Evolutionary conservation across 148 eudicot species (phyloP), one percentile per base, ranked within the genome.

Genomic region (Nepenthes gracilis): DNA sequence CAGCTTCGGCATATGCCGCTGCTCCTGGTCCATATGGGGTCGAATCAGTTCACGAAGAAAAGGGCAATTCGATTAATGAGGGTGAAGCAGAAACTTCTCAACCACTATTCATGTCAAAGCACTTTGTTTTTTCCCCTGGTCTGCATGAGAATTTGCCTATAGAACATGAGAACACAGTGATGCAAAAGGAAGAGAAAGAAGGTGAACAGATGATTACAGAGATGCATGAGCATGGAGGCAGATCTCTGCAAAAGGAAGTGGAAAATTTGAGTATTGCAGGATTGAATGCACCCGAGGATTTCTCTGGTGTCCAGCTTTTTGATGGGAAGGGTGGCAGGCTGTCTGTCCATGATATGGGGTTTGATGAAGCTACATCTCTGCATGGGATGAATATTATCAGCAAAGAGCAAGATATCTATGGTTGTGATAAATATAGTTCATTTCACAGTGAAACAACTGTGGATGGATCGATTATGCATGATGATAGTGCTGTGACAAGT

Each of bases 1-100:
- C 97, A 5, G 86, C 95, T 63, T 90, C 97, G 50, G 70, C 95
- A 35, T 87, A 90, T 74, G 88, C 85, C 52, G 91, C 97, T 66
- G 81, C 88, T 60, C 85, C 97, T 78, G 79, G 85, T 72, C 83
- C 83, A 1, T 60, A 63, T 38, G 74, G 69, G 43, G 66, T 64
- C 57, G 87, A 71, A 43, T 62, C 75, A 47, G 74, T 60, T 65
- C 74, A 74, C 3, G 71, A 67, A 59, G 78, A 76, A 33, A 72
- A 59, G 53, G 74, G 50, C 59, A 57, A 59, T 54, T 36, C 59
- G 36, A 67, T 50, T 64, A 82, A 61, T 62, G 70, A 71, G 55
- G 53, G 64, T 61, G 82, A 71, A 38, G 73, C 78, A 52, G 83
- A 78, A 78, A 74, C 80, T 69, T 84, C 97, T 35, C 67, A 60